Percentiles rank a stretch among this genome's conserved stretches.
These are phyloP conservation scores for Rauvolfia tetraphylla DNA, from an alignment of 257 asterid species.

Conservation along the genomic window DNA sequence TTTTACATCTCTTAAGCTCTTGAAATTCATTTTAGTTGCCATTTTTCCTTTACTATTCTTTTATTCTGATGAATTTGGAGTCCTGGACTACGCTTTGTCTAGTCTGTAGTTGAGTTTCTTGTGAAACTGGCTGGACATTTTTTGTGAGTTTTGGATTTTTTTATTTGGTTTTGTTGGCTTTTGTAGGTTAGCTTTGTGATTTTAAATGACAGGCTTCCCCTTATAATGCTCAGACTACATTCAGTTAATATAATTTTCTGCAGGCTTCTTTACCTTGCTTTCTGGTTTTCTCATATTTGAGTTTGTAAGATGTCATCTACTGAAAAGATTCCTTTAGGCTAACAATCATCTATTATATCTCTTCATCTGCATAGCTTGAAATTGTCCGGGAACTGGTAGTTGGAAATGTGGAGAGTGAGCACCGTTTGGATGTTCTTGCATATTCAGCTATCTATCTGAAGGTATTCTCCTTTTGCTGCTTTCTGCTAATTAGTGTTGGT, in stretches of 20 bases:
- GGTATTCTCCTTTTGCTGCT: conserved; percentile 40
- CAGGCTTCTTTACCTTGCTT: background rate
- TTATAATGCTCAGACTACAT: background rate
- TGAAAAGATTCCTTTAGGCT: conserved; percentile 14
- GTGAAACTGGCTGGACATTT: background rate
- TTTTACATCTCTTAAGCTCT: background rate
- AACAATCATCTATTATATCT: conserved; percentile 4
- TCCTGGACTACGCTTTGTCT: background rate
- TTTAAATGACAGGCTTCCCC: background rate
- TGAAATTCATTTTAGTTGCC: background rate
- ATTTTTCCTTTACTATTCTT: background rate
- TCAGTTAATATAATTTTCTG: background rate
- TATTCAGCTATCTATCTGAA: conserved; percentile 89
- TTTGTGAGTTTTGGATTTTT: background rate
- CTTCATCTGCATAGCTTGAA: conserved; percentile 61
- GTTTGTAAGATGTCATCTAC: background rate
- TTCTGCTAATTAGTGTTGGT: conserved; percentile 10
- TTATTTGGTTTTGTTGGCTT: background rate
- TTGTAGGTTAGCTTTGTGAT: background rate
- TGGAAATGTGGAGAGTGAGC: conserved; percentile 49
- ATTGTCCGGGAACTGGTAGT: conserved; percentile 76
- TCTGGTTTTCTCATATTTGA: background rate
- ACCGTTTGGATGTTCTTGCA: conserved; percentile 86
- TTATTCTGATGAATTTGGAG: background rate
- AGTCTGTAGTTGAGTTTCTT: background rate